Percentiles rank a stretch among this genome's conserved stretches.
phyloP scores from a whole-genome alignment of 345 rosid species.

The Rubroshorea leprosula region DNA sequence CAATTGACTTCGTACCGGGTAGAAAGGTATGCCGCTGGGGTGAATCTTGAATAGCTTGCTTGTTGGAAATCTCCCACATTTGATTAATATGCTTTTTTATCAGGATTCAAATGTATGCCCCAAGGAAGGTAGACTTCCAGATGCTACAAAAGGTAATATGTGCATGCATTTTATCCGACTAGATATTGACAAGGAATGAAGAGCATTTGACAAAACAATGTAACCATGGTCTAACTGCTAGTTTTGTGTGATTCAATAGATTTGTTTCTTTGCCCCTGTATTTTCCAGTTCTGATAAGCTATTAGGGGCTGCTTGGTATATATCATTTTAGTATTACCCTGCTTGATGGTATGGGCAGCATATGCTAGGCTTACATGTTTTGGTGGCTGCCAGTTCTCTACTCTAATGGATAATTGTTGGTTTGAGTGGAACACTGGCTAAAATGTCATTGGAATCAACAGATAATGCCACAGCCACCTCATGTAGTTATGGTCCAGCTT shows the following conservation, averaged over 20 bases:
- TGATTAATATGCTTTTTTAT: constrained; percentile 10
- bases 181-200: not conserved
- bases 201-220: constrained; percentile 3
- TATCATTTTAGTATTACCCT: not conserved
- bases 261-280: not conserved
- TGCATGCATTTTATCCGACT: constrained; percentile 3
- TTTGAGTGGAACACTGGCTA: no score
- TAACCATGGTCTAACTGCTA: no score
- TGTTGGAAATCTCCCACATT: constrained; percentile 7
- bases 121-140: constrained; percentile 88
- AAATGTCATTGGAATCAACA: no score
- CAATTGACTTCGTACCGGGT: constrained; percentile 81
- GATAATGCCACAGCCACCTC: no score
- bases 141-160: constrained; percentile 70
- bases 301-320: not conserved
- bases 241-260: not conserved
- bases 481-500: no score
- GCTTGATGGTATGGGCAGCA: no score
- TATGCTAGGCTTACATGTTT: no score
- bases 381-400: no score
- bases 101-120: constrained; percentile 74
- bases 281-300: constrained; percentile 8
- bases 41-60: constrained; percentile 12
- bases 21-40: constrained; percentile 50
- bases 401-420: no score